These are phyloP conservation scores for Hirschioporus abietinus DNA, from an alignment of 768 basidiomycete species.

Conservation along the genomic window DNA sequence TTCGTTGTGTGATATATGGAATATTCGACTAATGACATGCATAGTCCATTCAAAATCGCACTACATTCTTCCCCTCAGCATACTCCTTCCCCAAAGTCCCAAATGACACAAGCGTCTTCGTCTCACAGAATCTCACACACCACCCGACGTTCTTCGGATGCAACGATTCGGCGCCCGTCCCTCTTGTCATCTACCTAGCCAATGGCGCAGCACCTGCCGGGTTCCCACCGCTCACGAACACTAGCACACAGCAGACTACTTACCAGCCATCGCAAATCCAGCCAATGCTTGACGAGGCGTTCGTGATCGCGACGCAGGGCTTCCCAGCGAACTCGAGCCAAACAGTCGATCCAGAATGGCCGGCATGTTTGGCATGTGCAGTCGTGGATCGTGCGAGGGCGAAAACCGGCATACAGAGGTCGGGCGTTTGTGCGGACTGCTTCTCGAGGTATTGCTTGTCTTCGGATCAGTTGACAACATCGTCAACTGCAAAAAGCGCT, in stretches of 20 bases:
- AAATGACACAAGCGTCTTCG: constrained; percentile 22
- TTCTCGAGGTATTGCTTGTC: constrained; percentile 27
- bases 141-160: constrained; percentile 47
- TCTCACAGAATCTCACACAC: constrained; percentile 28
- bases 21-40: neutral
- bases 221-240: constrained; percentile 38
- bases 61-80: constrained; percentile 26
- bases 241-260: constrained; percentile 31
- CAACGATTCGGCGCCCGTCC: constrained; percentile 24
- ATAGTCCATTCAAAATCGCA: constrained; percentile 33
- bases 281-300: constrained; percentile 42
- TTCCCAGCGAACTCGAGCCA: constrained; percentile 25
- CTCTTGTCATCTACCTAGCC: constrained; percentile 55
- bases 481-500: neutral
- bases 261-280: constrained; percentile 34
- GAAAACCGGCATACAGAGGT: constrained; percentile 14
- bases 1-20: neutral
- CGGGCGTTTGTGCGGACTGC: constrained; percentile 22
- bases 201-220: constrained; percentile 42
- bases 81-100: constrained; percentile 31
- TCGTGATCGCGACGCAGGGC: constrained; percentile 39
- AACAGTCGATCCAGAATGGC: constrained; percentile 36
- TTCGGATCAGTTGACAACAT: constrained; percentile 1
- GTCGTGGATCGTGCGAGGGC: constrained; percentile 41
- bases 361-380: constrained; percentile 47